Evolutionary conservation across 2,329 filamentous ascomycete genomes (phyloP).

Genomic region (Graphilbum ipis-grandicollis): DNA sequence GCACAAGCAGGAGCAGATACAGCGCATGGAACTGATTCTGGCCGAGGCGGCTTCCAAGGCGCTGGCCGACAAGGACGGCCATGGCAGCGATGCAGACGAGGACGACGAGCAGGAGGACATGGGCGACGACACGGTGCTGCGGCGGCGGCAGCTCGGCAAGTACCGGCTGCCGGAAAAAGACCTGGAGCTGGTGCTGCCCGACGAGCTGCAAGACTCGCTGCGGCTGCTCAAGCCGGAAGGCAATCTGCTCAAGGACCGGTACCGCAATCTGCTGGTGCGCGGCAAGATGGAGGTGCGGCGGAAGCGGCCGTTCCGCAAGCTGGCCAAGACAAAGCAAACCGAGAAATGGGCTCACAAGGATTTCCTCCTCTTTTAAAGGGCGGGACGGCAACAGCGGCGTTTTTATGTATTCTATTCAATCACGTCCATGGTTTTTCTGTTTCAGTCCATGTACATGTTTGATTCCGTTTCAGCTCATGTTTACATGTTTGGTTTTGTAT

Average conservation of each 20-base stretch:
- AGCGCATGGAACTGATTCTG: constrained; percentile 57
- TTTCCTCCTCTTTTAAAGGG: constrained; percentile 38
- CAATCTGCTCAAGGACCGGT: constrained; percentile 84
- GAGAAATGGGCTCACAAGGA: constrained; percentile 99
- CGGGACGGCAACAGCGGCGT: not conserved
- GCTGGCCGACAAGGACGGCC: not conserved
- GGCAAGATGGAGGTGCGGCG: constrained; percentile 78
- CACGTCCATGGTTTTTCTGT: not conserved
- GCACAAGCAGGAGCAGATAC: constrained; percentile 52
- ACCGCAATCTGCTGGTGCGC: constrained; percentile 71
- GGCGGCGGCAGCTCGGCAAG: constrained; percentile 59
- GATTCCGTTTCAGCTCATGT: too few relatives aligned
- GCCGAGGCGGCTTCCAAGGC: constrained; percentile 24
- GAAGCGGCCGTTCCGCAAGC: constrained; percentile 64
- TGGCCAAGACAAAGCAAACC: constrained; percentile 62
- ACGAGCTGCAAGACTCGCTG: constrained; percentile 71
- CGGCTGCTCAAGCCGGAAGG: constrained; percentile 80
- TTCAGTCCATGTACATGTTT: too few relatives aligned
- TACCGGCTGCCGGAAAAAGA: constrained; percentile 58
- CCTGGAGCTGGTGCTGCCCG: constrained; percentile 63
- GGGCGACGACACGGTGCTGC: constrained; percentile 44
- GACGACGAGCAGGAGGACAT: constrained; percentile 33
- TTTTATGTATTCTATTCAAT: not conserved
- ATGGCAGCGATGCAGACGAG: constrained; percentile 25
- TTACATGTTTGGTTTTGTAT: too few relatives aligned